Conservation (phyloP, 1,284 basidiomycete species). For the Anthracocystis walkeri region DNA sequence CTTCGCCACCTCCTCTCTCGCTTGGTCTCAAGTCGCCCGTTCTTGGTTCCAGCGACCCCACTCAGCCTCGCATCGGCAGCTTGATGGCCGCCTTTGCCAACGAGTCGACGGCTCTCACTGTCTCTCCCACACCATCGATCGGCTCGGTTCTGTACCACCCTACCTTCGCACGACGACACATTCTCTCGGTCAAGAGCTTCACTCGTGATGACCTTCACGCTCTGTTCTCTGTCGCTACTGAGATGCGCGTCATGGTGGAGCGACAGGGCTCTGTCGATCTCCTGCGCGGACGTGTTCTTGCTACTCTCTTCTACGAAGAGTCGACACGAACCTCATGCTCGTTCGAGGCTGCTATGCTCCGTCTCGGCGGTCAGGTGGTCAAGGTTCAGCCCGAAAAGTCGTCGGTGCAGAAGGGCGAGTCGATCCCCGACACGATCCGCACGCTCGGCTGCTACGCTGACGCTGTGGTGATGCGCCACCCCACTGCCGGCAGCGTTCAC, state of each 20-base stretch:
- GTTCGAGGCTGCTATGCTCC: slow-evolving; percentile 99
- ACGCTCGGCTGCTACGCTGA: slow-evolving; percentile 97
- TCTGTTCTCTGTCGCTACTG: slow-evolving; percentile 92
- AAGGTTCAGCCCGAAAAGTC: slow-evolving; percentile 83
- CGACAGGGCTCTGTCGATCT: slow-evolving; percentile 89
- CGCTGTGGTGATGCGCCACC: slow-evolving; percentile 93
- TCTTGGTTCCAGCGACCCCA: slow-evolving; percentile 44
- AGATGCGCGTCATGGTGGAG: slow-evolving; percentile 96
- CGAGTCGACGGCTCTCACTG: slow-evolving; percentile 37
- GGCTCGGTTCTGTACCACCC: slow-evolving; percentile 70
- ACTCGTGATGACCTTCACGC: slow-evolving; percentile 89
- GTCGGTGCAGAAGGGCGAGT: slow-evolving; percentile 94
- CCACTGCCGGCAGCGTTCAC: slow-evolving; percentile 85
- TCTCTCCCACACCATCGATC: slow-evolving; percentile 33
- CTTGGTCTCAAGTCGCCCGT: slow-evolving; percentile 57
- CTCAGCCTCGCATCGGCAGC: slow-evolving; percentile 38
- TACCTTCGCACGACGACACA: slow-evolving; percentile 82
- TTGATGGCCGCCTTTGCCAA: slow-evolving; percentile 43
- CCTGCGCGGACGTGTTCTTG: slow-evolving; percentile 89
- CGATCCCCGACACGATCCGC: slow-evolving; percentile 90
- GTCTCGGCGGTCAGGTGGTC: slow-evolving; percentile 94
- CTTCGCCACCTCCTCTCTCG: slow-evolving; percentile 54
- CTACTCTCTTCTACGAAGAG: slow-evolving; percentile 97
- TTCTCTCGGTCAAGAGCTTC: slow-evolving; percentile 95
- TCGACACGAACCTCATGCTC: slow-evolving; percentile 88